Percentiles rank a stretch among this genome's conserved stretches.
Conservation (phyloP, 768 basidiomycete species). For the Leucogyrophana mollusca region DNA sequence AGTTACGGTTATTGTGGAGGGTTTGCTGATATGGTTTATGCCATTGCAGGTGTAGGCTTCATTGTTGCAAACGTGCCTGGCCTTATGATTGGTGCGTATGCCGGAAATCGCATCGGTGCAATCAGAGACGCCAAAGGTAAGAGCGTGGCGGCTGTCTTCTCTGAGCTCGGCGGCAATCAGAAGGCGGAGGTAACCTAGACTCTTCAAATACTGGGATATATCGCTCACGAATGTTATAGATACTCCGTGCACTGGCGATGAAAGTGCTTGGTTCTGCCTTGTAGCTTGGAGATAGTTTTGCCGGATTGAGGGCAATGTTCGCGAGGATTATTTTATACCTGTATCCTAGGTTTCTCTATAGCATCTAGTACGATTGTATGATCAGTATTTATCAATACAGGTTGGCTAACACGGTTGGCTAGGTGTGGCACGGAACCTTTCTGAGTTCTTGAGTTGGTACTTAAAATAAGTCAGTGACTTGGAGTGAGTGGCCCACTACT, state of each 20-base stretch:
- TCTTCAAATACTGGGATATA: background rate
- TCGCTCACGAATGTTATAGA: conserved; percentile 39
- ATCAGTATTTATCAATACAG: no score
- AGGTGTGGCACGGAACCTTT: no score
- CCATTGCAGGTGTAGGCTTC: conserved; percentile 37
- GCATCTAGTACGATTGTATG: no score
- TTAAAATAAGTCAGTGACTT: no score
- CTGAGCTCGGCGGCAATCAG: conserved; percentile 68
- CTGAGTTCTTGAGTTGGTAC: no score
- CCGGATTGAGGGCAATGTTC: no score
- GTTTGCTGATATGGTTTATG: conserved; percentile 43
- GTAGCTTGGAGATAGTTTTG: no score
- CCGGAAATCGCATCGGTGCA: conserved; percentile 89
- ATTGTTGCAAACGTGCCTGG: conserved; percentile 82
- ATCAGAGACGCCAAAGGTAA: conserved; percentile 93
- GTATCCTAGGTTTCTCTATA: no score
- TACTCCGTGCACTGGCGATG: conserved; percentile 75
- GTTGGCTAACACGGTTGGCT: no score
- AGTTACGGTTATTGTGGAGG: conserved; percentile 52
- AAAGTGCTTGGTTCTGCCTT: conserved; percentile 77
- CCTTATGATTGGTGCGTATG: conserved; percentile 79
- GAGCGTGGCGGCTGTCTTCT: conserved; percentile 87
- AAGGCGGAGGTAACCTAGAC: conserved; percentile 74
- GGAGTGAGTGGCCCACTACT: no score
- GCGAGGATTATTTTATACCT: no score